phyloP scores from a whole-genome alignment of 2,329 filamentous ascomycete genomes.

The Fusarium mexicanum region DNA sequence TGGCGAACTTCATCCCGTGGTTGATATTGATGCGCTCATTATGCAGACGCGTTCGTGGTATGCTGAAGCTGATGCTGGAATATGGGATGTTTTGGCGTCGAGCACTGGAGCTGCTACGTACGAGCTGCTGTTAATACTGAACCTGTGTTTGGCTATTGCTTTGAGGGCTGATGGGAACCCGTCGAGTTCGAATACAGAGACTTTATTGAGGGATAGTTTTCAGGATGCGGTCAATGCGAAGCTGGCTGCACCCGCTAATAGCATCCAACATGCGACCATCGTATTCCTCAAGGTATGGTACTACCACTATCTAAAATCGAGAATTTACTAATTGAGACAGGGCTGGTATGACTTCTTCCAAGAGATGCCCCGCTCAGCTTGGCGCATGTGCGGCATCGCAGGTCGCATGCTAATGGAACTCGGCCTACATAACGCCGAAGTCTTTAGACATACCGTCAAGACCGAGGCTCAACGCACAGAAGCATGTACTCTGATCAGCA shows the following conservation, averaged over 20 bases:
- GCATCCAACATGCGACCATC: slow-evolving; percentile 23
- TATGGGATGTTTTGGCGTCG: slow-evolving; percentile 18
- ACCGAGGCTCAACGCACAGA: slow-evolving; percentile 11
- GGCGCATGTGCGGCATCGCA: slow-evolving; percentile 43
- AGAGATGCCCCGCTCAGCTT: slow-evolving; percentile 36
- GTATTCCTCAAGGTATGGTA: slow-evolving; percentile 15
- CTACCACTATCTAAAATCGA: fast-evolving
- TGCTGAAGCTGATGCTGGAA: slow-evolving; percentile 4
- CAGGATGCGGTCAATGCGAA: slow-evolving; percentile 27
- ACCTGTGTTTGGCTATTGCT: slow-evolving; percentile 19
- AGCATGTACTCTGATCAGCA: slow-evolving; percentile 14
- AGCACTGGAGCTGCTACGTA: slow-evolving; percentile 9
- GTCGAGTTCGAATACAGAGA: background rate
- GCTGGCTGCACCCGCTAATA: slow-evolving; percentile 21
- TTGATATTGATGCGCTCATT: slow-evolving; percentile 12
- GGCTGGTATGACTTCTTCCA: slow-evolving; percentile 41
- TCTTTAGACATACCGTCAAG: slow-evolving; percentile 29
- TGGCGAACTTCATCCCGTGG: slow-evolving; percentile 20
- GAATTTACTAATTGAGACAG: background rate
- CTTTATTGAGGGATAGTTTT: slow-evolving; percentile 15
- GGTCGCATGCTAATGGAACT: slow-evolving; percentile 43
- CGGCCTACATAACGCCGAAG: slow-evolving; percentile 41
- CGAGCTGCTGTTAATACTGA: slow-evolving; percentile 13
- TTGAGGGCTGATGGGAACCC: slow-evolving; percentile 8
- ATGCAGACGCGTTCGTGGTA: slow-evolving; percentile 19